Evolutionary conservation across 75 land plant genomes (phyloP), one percentile per base, ranked within the genome.

Genomic region (Sequoia sempervirens): DNA sequence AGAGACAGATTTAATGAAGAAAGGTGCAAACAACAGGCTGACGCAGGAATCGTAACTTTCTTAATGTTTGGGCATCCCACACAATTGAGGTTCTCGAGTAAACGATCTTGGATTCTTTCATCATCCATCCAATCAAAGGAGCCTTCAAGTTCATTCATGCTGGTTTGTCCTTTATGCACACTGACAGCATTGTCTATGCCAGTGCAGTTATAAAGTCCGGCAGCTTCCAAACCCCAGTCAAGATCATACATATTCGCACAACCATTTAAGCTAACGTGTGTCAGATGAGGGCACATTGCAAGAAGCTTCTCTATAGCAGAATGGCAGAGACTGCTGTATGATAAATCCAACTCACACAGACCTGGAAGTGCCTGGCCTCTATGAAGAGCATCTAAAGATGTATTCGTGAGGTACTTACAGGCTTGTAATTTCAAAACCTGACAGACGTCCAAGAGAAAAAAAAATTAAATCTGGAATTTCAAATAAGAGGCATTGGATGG

Each of bases 341-440:
- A 96, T 80, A 98, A 86, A 58, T 98, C 99, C 74, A 98, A 83
- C 80, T 94, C 99, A 38, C 87, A 87, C 28, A 98, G 94, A 9
- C 90, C 88, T 41, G 99, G 98, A 58, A 98, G 93, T 68, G 94
- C 92, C 86, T 88, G 90, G 83, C 89, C 86, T 76, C 86, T 91
- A 82, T 94, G 94, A 83, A 98, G 92, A 70, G 99, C 89, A 89
- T 95, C 99, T 87, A 98, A 83, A 47, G 99, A 96, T 32, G 95
- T 81, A 79, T 94, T 87, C 28, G 87, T 53, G 14, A 98, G 92
- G 81, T 93, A 98, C 86, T 98, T 98, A 91, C 99, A 98, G 0
- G 99, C 99, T 81, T 93, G 94, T 76, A 98, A 79, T 83, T 91
- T 94, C 84, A 98, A 88, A n/a, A 98, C 95, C 99, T 97, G 81